Evolutionary conservation across 768 basidiomycete genomes (phyloP).

Genomic region (Lactarius psammicola): DNA sequence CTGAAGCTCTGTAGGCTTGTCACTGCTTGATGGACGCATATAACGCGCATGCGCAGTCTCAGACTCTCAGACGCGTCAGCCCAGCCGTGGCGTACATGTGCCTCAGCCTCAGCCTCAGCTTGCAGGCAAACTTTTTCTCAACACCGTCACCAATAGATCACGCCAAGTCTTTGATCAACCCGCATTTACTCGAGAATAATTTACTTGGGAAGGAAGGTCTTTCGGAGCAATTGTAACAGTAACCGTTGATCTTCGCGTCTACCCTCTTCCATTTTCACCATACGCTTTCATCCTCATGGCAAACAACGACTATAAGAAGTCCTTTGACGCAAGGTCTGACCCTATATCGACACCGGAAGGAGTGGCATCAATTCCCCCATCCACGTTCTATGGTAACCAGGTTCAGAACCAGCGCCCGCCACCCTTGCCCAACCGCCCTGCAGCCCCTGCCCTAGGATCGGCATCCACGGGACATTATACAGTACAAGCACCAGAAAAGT

Average conservation of each 20-base stretch:
- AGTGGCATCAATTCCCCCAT: conserved; percentile 33
- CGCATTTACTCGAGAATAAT: not conserved
- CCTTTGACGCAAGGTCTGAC: conserved; percentile 9
- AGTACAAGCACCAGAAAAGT: conserved; percentile 31
- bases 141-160: not conserved
- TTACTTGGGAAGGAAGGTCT: not conserved
- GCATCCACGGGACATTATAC: conserved; percentile 38
- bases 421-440: conserved; percentile 38
- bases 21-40: not conserved
- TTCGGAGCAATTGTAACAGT: not conserved
- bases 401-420: conserved; percentile 33
- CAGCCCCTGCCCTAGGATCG: conserved; percentile 37
- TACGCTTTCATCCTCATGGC: conserved; percentile 8
- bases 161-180: not conserved
- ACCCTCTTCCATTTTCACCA: not conserved
- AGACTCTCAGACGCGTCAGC: not conserved
- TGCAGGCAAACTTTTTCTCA: not conserved
- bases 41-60: not conserved
- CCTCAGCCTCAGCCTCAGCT: not conserved
- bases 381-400: conserved; percentile 18
- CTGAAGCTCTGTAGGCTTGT: not conserved
- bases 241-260: not conserved
- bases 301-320: conserved; percentile 10
- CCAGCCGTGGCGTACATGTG: not conserved
- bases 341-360: not conserved